phyloP scores from a whole-genome alignment of 805 yeast genomes.

The Kodamaea leandrae region DNA sequence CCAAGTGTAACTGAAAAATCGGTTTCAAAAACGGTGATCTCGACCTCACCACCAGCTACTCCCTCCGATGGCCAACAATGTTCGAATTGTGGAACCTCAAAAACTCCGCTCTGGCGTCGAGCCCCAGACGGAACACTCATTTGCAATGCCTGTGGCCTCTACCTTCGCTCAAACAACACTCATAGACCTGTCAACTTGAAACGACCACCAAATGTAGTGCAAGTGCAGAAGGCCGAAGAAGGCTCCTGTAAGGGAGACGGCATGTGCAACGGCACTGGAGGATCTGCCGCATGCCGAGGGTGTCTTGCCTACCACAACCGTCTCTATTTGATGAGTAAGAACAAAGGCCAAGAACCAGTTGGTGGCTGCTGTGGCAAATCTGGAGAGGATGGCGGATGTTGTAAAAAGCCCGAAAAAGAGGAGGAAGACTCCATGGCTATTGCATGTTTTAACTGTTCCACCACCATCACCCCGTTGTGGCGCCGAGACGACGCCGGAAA shows the following conservation, averaged over 20 bases:
- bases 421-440: constrained; percentile 50
- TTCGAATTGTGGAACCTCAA: constrained; percentile 54
- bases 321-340: constrained; percentile 39
- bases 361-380: constrained; percentile 2
- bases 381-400: constrained; percentile 4
- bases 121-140: constrained; percentile 55
- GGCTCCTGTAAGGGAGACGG: constrained; percentile 78
- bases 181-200: constrained; percentile 66
- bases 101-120: constrained; percentile 59
- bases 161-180: constrained; percentile 56
- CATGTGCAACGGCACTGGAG: constrained; percentile 85
- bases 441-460: constrained; percentile 80
- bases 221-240: constrained; percentile 36
- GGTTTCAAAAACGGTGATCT: background rate
- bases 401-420: constrained; percentile 7
- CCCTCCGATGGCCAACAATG: constrained; percentile 43
- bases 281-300: constrained; percentile 72
- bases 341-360: constrained; percentile 6
- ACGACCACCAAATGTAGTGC: constrained; percentile 51
- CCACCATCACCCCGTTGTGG: constrained; percentile 87
- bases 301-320: constrained; percentile 84
- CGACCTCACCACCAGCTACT: background rate
- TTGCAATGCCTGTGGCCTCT: constrained; percentile 61
- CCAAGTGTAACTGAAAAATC: background rate
- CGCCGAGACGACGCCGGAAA: constrained; percentile 78